Base-by-base conservation (phyloP, 2,329 filamentous ascomycete genomes). In the Thielaviopsis populi region DNA sequence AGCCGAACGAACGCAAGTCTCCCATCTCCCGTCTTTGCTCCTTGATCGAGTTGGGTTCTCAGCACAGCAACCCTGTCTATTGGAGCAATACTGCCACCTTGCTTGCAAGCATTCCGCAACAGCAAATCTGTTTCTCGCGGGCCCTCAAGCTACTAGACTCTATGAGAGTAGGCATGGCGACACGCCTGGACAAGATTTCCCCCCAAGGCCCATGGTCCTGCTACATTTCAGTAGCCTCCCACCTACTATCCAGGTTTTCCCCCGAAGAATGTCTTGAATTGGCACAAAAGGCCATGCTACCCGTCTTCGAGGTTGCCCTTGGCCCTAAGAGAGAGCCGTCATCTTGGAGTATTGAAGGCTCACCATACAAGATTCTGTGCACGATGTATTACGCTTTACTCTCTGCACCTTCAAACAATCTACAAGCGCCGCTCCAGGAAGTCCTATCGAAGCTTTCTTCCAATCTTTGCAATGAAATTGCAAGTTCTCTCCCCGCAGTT, bases 41-140 rank as follows among this genome's bases (percentile, higher is more conserved):
- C 8, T 94, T 95, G 68, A 76, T 97, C 6, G 85, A 88, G 67
- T 88, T 85, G 69, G 92, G 94, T 2, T 95, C 92, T 0, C 89
- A 96, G 70, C 83, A 84, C n/a, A 87, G 87, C 2, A 77, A 83
- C 0, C 75, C 79, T 2, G 80, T 79, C 10, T 96, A 86, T 70
- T 99, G 94, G 94, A 74, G 78, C 30, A 82, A 81, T 17, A 72
- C 95, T 40, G 77, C 80, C 46, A 76, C 78, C 37, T 74, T 97
- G 0, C 71, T 96, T 5, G 76, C 80, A 24, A 72, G 84, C 0
- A 71, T 92, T 1, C 77, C 86, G 59, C 68, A 73, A 1, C 74
- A 80, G 15, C 69, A 75, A 1, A 70, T 76, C 4, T 70, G 72
- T 0, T 62, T 71, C 2, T 78, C 84, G 2, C 80, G 81, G 27